These are phyloP conservation scores for Pythium guiyangense DNA, from an alignment of 352 stramenopile species.

Conservation along the genomic window DNA sequence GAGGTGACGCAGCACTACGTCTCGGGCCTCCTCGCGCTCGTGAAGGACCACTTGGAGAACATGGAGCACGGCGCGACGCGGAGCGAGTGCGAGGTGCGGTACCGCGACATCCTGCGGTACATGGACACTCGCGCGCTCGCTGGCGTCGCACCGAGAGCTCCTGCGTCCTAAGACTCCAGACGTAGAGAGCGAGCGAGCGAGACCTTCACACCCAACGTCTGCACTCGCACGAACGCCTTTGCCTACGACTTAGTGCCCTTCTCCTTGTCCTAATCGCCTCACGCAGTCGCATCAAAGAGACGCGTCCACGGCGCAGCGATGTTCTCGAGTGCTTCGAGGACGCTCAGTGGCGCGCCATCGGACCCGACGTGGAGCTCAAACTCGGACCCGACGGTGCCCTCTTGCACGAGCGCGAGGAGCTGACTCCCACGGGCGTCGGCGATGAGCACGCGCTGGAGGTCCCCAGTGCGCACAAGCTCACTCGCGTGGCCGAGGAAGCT, in stretches of 20 bases:
- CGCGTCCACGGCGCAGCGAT: slow-evolving; percentile 14
- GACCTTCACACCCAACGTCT: too few species aligned
- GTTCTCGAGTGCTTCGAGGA: slow-evolving; percentile 20
- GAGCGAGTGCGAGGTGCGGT: slow-evolving; percentile 79
- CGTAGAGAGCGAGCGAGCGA: too few species aligned
- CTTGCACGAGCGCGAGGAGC: slow-evolving; percentile 26
- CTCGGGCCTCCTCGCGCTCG: slow-evolving; percentile 72
- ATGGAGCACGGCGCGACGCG: slow-evolving; percentile 69
- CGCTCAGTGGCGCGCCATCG: slow-evolving; percentile 19
- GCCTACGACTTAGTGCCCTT: too few species aligned
- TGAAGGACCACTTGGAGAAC: slow-evolving; percentile 93
- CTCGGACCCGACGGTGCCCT: slow-evolving; percentile 14
- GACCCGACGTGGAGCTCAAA: slow-evolving; percentile 39
- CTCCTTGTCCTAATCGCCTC: background rate
- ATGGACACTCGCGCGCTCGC: slow-evolving; percentile 49
- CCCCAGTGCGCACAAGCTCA: slow-evolving; percentile 15
- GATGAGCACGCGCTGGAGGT: slow-evolving; percentile 24
- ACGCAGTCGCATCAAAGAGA: slow-evolving; percentile 2
- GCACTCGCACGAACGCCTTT: too few species aligned
- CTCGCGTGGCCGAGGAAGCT: slow-evolving; percentile 6
- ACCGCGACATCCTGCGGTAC: slow-evolving; percentile 78
- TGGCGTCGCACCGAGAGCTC: background rate
- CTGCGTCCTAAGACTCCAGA: background rate
- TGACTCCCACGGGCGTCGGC: slow-evolving; percentile 17
- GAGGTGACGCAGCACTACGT: slow-evolving; percentile 75